phyloP scores from a whole-genome alignment of 1,284 basidiomycete genomes.

The Xerocomus amazonicus region DNA sequence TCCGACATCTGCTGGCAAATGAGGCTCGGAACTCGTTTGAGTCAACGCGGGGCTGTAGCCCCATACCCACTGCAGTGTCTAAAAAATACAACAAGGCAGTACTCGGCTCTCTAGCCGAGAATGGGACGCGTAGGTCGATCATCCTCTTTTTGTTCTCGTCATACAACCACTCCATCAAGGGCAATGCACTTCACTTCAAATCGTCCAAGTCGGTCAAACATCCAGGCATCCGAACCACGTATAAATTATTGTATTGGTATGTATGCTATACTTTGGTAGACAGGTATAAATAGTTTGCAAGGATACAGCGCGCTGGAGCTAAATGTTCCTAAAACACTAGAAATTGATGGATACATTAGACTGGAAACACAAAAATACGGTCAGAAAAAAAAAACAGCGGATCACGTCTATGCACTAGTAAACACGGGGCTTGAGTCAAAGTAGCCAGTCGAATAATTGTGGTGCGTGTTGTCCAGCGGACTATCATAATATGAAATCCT shows the following conservation, averaged over 20 bases:
- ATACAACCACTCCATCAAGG: too few species aligned
- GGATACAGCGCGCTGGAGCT: conserved; percentile 22
- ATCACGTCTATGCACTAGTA: conserved; percentile 23
- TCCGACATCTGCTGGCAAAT: too few species aligned
- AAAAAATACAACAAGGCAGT: too few species aligned
- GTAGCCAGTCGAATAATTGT: conserved; percentile 19
- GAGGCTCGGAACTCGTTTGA: too few species aligned
- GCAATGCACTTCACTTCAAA: too few species aligned
- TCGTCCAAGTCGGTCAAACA: not conserved
- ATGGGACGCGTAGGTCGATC: too few species aligned
- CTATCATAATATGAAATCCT: conserved; percentile 30
- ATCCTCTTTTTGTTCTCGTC: too few species aligned
- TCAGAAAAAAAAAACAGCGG: not conserved
- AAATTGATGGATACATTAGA: conserved; percentile 23
- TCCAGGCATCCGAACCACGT: conserved; percentile 13
- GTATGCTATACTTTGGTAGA: conserved; percentile 19
- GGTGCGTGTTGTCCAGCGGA: conserved; percentile 20
- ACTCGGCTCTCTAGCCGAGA: too few species aligned
- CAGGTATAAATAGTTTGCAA: conserved; percentile 27
- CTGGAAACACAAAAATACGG: not conserved
- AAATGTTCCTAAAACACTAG: conserved; percentile 12
- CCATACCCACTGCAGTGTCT: too few species aligned
- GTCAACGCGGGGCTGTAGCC: too few species aligned
- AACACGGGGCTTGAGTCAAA: conserved; percentile 29
- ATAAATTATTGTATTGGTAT: conserved; percentile 9